These are phyloP conservation scores for Neopestalotiopsis clavispora DNA, from an alignment of 2,329 filamentous ascomycete genomes.

Conservation along the genomic window DNA sequence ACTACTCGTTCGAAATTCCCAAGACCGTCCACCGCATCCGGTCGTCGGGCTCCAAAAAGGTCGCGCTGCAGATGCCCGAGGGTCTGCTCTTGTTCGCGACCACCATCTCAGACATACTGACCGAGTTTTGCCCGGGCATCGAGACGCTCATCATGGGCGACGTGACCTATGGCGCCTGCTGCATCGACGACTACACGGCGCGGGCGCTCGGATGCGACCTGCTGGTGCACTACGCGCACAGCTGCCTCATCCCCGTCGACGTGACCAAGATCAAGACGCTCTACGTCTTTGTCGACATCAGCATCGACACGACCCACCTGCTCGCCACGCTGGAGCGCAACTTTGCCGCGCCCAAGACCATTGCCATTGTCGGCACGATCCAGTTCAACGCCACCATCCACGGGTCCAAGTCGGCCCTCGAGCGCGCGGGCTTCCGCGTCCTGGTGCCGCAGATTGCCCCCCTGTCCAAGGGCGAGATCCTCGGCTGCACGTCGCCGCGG, in stretches of 20 bases:
- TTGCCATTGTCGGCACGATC: slow-evolving; percentile 95
- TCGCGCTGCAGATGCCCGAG: slow-evolving; percentile 97
- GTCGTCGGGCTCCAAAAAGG: slow-evolving; percentile 75
- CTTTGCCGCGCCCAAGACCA: slow-evolving; percentile 81
- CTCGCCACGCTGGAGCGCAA: slow-evolving; percentile 87
- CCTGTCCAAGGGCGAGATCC: slow-evolving; percentile 90
- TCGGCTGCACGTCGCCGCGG: slow-evolving; percentile 92
- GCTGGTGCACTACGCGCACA: slow-evolving; percentile 95
- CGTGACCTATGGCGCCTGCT: slow-evolving; percentile 97
- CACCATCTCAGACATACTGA: slow-evolving; percentile 95
- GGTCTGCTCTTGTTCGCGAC: slow-evolving; percentile 94
- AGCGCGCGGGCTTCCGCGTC: slow-evolving; percentile 83
- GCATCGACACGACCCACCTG: slow-evolving; percentile 89
- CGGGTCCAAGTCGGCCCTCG: slow-evolving; percentile 76
- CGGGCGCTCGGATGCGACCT: slow-evolving; percentile 92
- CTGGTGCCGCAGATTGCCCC: slow-evolving; percentile 92
- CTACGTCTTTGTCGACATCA: slow-evolving; percentile 98
- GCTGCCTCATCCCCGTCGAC: slow-evolving; percentile 93
- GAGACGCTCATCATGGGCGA: slow-evolving; percentile 99
- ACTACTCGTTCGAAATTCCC: slow-evolving; percentile 98
- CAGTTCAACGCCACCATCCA: slow-evolving; percentile 99
- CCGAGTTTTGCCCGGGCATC: slow-evolving; percentile 88
- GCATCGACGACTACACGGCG: slow-evolving; percentile 97
- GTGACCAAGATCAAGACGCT: slow-evolving; percentile 96
- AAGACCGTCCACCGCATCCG: slow-evolving; percentile 97